These are phyloP conservation scores for Salix suchowensis DNA, from an alignment of 345 rosid species.

Conservation along the genomic window DNA sequence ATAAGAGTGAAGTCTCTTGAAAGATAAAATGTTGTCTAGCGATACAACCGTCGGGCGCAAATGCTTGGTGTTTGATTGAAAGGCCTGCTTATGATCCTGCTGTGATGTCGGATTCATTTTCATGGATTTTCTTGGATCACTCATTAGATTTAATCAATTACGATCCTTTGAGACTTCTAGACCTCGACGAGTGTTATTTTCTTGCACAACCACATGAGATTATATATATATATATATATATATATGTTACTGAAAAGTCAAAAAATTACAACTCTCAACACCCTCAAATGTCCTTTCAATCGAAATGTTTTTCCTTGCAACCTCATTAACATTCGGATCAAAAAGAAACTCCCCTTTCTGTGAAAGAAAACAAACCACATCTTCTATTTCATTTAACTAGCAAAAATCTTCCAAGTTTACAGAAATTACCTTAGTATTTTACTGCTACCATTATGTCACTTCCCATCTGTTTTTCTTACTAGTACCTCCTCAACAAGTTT, in stretches of 20 bases:
- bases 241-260: no score
- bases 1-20: background rate
- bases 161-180: background rate
- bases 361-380: background rate
- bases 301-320: no score
- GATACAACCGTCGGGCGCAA: background rate
- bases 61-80: background rate
- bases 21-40: background rate
- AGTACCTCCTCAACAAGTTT: slow-evolving; percentile 57
- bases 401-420: background rate
- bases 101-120: background rate
- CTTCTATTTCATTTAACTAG: background rate
- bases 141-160: background rate
- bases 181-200: no score
- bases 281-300: no score
- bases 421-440: background rate
- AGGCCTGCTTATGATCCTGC: background rate
- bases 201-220: no score
- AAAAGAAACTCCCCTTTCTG: no score
- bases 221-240: no score
- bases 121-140: background rate
- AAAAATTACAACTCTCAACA: no score
- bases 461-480: background rate
- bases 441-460: background rate
- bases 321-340: no score